These are phyloP conservation scores for Solanum chaucha DNA, from an alignment of 257 asterid genomes.

Conservation along the genomic window DNA sequence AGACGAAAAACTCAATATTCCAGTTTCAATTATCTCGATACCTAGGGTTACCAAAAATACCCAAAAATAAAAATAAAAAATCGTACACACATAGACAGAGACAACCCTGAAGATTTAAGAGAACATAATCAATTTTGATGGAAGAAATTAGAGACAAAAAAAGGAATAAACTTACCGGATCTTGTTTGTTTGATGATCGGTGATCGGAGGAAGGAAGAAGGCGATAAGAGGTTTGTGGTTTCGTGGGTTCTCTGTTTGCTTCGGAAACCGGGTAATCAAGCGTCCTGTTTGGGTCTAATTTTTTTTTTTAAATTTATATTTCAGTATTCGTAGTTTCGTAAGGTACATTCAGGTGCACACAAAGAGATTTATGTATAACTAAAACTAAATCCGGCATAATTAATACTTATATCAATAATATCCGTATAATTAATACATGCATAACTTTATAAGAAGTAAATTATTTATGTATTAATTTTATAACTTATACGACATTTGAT, in stretches of 20 bases:
- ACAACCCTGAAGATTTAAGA: background rate
- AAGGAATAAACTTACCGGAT: background rate
- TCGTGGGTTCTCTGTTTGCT: background rate
- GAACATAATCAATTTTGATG: background rate
- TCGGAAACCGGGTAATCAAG: background rate
- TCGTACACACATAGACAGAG: background rate
- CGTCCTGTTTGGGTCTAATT: background rate
- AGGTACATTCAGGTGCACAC: background rate
- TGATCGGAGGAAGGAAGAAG: background rate
- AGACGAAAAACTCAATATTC: too few relatives aligned
- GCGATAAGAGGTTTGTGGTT: background rate
- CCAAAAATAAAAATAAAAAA: background rate
- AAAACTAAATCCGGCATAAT: too few relatives aligned
- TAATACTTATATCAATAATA: too few relatives aligned
- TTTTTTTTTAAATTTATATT: background rate
- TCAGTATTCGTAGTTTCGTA: background rate
- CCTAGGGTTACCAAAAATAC: background rate
- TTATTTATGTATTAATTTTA: too few relatives aligned
- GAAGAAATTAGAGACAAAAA: background rate
- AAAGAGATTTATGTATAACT: background rate
- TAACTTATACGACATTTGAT: background rate
- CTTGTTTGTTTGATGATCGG: background rate
- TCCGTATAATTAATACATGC: too few relatives aligned
- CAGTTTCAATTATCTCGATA: background rate
- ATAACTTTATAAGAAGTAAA: background rate